Conservation (phyloP, 148 eudicot genomes). For the Rhododendron simsii region DNA sequence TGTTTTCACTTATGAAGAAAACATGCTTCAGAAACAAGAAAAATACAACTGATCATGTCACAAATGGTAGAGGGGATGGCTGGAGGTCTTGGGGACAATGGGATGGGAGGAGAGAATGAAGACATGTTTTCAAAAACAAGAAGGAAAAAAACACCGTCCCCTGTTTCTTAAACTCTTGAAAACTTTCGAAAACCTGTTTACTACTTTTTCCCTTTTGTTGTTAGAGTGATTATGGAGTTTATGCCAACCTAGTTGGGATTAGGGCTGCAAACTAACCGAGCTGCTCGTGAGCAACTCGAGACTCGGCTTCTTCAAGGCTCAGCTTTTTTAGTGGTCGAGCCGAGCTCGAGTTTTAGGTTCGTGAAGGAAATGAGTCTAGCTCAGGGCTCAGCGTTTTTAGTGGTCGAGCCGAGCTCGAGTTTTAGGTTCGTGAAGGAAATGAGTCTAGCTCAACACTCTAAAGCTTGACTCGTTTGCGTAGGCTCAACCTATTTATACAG, state of each 20-base stretch:
- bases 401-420: too few species aligned
- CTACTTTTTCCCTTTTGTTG: too few species aligned
- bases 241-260: neutral
- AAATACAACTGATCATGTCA: neutral
- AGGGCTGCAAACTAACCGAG: neutral
- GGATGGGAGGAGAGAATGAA: neutral
- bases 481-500: too few species aligned
- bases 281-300: neutral
- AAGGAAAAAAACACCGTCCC: neutral
- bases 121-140: neutral
- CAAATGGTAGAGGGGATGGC: too few species aligned
- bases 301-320: neutral
- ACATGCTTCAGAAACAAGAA: neutral
- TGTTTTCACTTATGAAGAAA: neutral
- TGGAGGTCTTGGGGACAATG: neutral
- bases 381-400: neutral
- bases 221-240: neutral
- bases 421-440: too few species aligned
- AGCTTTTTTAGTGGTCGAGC: too few species aligned
- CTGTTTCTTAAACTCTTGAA: neutral
- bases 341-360: too few species aligned
- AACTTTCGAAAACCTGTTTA: too few species aligned
- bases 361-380: too few species aligned
- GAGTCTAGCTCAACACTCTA: too few species aligned
- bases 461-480: too few species aligned